Base-by-base conservation (phyloP, 495 filamentous ascomycete species). In the Cercophora scortea region DNA sequence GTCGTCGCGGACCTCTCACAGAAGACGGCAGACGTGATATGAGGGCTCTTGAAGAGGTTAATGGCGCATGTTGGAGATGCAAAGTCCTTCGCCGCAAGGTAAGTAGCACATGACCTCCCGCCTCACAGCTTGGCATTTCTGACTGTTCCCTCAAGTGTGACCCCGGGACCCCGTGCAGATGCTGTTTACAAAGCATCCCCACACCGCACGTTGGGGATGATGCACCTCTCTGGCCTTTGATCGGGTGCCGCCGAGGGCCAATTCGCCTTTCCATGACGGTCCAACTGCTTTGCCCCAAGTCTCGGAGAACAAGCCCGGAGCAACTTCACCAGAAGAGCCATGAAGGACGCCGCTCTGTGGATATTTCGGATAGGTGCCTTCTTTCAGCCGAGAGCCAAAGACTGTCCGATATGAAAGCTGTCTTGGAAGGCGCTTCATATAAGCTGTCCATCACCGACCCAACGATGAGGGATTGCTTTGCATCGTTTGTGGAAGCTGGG, bases 1-100 rank as follows among this genome's bases (percentile, higher is more conserved):
- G 61, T 12, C 60, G 64, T 17, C 50, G 60, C 13, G 61, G 61
- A 1, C 61, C 61, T 0, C 54, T 67, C 6, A 62, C 50, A n/a
- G 59, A 60, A 33, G 53, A 53, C n/a, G 55, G 59, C 18, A 53
- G 63, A 9, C 51, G 58, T 3, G 63, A 55, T 46, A 66, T 66
- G 61, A 53, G 54, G 32, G 61, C 49, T 4, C 35, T 66, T 7
- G 63, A 66, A 32, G 51, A 25, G 0, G 63, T 48, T 8, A 59
- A 61, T 11, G 61, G 64, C 32, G 64, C 67, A 13, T 70, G 67
- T 45, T 70, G 67, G 67, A 56, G 67, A 54, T 70, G 67, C 50
- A 66, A 60, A 35, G 61, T 67, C 8, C 59, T 70, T 25, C 58
- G 64, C 19, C 60, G 64, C 45, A 61, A 61, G 57, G 65, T 66